These are phyloP conservation scores for Solanum pinnatisectum DNA, from an alignment of 257 asterid species.

Conservation along the genomic window DNA sequence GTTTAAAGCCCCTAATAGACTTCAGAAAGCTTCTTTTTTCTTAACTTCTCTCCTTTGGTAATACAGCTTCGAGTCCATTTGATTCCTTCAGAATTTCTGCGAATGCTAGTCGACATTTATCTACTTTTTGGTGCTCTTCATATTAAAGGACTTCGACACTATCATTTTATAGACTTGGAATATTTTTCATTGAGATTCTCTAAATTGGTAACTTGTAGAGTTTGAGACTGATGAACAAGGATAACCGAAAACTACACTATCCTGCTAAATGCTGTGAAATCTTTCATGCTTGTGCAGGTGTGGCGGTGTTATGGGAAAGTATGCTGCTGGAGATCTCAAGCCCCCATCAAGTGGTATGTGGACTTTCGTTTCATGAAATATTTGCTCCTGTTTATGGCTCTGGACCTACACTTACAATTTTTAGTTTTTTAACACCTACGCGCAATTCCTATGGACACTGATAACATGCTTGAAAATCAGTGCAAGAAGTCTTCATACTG, in stretches of 20 bases:
- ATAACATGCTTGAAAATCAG: neutral
- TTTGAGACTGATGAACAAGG: neutral
- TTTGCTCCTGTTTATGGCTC: neutral
- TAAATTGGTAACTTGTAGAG: neutral
- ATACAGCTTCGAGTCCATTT: neutral
- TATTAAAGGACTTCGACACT: neutral
- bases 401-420: neutral
- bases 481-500: neutral
- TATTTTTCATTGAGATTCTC: neutral
- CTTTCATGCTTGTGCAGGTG: constrained; percentile 43
- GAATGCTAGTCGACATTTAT: neutral
- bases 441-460: neutral
- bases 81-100: neutral
- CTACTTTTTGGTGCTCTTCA: neutral
- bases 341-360: constrained; percentile 87
- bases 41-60: neutral
- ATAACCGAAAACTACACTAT: neutral
- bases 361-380: neutral
- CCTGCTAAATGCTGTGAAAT: neutral
- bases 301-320: constrained; percentile 99
- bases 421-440: neutral
- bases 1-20: too few relatives aligned
- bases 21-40: neutral
- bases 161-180: neutral
- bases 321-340: constrained; percentile 95